phyloP scores from a whole-genome alignment of 176 grass and related monocot genomes.

The Carex myosuroides region DNA sequence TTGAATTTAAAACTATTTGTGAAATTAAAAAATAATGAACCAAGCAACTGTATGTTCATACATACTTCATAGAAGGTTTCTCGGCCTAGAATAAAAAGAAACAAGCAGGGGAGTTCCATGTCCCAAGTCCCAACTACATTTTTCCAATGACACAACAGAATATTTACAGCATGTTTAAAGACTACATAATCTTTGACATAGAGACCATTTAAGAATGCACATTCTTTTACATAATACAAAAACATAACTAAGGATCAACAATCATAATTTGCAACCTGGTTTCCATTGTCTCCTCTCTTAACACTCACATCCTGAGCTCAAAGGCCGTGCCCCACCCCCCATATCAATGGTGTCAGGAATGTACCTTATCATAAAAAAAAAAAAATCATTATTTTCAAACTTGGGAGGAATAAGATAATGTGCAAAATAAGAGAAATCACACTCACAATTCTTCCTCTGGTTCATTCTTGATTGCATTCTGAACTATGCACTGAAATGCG shows the following conservation, averaged over 20 bases:
- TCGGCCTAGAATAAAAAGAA: not conserved
- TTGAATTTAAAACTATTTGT: not conserved
- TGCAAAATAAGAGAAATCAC: constrained; percentile 5
- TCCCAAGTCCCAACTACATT: not conserved
- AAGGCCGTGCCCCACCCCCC: constrained; percentile 34
- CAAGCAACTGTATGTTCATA: not conserved
- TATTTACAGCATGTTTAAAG: constrained; percentile 5
- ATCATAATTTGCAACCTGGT: constrained; percentile 10
- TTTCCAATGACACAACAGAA: not conserved
- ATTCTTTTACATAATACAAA: not conserved
- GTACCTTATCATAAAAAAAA: constrained; percentile 42
- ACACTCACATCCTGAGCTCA: constrained; percentile 57
- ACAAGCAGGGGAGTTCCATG: not conserved
- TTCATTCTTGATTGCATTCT: constrained; percentile 88
- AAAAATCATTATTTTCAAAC: constrained; percentile 10
- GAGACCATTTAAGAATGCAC: not conserved
- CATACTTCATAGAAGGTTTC: not conserved
- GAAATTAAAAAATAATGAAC: not conserved
- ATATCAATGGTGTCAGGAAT: constrained; percentile 78
- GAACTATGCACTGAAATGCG: constrained; percentile 87
- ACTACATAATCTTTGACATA: not conserved
- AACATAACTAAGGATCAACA: constrained; percentile 16
- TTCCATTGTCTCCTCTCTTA: constrained; percentile 22
- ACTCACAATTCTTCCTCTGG: constrained; percentile 93
- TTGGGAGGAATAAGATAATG: not conserved